Evolutionary conservation across 148 eudicot species (phyloP).

Genomic region (Nyssa sinensis): DNA sequence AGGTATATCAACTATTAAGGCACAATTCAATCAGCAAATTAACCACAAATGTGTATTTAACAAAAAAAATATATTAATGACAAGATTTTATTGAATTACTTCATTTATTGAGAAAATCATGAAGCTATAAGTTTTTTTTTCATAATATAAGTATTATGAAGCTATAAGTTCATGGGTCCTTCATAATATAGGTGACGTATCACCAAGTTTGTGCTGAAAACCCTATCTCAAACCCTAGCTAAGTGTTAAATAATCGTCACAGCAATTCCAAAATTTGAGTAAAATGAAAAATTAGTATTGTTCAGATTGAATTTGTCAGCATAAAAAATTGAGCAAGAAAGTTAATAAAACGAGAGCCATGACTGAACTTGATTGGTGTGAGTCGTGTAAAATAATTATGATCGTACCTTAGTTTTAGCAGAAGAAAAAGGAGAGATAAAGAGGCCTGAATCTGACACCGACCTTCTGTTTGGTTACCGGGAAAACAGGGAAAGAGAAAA

Average conservation of each 20-base stretch:
- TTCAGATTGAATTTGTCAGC: too few species aligned
- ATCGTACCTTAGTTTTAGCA: background rate
- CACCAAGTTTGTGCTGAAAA: background rate
- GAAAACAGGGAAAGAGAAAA: background rate
- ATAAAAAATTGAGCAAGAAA: background rate
- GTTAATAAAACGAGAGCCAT: background rate
- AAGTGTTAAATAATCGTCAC: too few species aligned
- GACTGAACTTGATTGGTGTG: background rate
- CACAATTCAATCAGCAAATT: background rate
- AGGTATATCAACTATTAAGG: too few species aligned
- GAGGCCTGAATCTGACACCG: background rate
- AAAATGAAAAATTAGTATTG: background rate
- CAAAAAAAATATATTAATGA: background rate
- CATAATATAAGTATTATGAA: too few species aligned
- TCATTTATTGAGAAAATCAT: background rate
- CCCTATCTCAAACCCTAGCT: too few species aligned
- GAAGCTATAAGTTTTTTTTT: background rate
- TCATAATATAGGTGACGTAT: background rate
- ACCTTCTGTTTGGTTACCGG: slow-evolving; percentile 2
- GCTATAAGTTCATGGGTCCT: background rate
- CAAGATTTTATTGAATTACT: background rate
- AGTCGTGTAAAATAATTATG: background rate
- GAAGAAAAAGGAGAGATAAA: background rate
- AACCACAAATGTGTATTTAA: background rate
- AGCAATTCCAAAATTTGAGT: background rate